A percentile compares a stretch with the other conserved stretches of the same genome.
Evolutionary conservation across 306 rosid species (phyloP).

Genomic region (Prinsepia uniflora): DNA sequence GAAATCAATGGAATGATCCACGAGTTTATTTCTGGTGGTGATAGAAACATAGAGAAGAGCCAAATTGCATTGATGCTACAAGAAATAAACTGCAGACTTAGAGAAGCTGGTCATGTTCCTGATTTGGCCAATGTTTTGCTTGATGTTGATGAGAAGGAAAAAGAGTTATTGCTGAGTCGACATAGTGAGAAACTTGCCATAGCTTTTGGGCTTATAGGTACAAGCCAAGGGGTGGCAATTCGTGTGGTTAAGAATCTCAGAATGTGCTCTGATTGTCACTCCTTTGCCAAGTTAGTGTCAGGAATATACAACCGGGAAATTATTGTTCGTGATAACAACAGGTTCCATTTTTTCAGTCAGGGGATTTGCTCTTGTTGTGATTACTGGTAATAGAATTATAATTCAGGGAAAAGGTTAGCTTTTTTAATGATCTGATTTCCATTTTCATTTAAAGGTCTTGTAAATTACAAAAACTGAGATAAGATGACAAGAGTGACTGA

Average conservation of each 20-base stretch:
- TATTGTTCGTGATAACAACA: conserved; percentile 52
- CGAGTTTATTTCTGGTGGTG: conserved; percentile 64
- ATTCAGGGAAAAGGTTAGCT: conserved; percentile 9
- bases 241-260: conserved; percentile 66
- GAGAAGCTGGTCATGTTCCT: conserved; percentile 58
- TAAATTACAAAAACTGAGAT: background rate
- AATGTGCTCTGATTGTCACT: conserved; percentile 76
- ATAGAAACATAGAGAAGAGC: conserved; percentile 42
- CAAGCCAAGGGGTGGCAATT: conserved; percentile 42
- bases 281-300: conserved; percentile 61
- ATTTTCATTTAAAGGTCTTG: background rate
- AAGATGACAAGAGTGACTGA: background rate
- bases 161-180: conserved; percentile 53
- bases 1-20: conserved; percentile 58
- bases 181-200: conserved; percentile 81
- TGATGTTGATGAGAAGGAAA: conserved; percentile 63
- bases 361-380: conserved; percentile 71
- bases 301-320: conserved; percentile 56
- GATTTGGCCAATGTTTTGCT: conserved; percentile 67
- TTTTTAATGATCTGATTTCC: background rate
- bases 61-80: conserved; percentile 48
- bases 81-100: conserved; percentile 58
- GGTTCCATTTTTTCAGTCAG: conserved; percentile 61
- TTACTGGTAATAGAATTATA: conserved; percentile 47
- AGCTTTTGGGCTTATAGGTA: conserved; percentile 64